Base-by-base conservation (phyloP, 495 filamentous ascomycete species). In the Apodospora peruviana region DNA sequence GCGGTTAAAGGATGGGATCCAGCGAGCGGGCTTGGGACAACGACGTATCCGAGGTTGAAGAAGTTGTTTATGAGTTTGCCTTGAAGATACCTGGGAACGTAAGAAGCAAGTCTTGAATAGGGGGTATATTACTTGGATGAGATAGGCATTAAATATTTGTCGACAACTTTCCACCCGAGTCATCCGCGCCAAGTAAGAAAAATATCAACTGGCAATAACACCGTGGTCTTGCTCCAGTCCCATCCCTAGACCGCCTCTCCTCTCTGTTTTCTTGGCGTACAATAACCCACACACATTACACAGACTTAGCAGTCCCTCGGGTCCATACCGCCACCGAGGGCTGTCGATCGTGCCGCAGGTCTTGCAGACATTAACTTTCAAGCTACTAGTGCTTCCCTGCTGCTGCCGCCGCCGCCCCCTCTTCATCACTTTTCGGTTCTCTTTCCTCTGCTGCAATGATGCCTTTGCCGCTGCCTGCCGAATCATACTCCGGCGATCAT, bases 1-100 rank as follows among this genome's bases (percentile, higher is more conserved):
- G 75, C 76, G 22, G 67, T 68, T 32, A 19, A 53, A 39, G 75
- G 75, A 29, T 78, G 77, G 77, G 77, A 81, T 56, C 75, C 76
- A 1, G 75, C 74, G 0, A 78, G 75, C 22, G 74, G 79, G 9
- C 49, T 80, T 38, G 78, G 76, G 12, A 76, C 77, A 17, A 77
- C 77, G 2, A 75, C 76, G 47, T 82, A 70, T 55, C 60, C 63
- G 2, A 74, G 69, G 53, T 40, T 81, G 64, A 60, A 72, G 64
- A 54, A 67, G 8, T 45, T 74, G 38, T 72, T 70, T 35, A 16
- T 57, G 29, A 27, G n/a, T 4, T 24, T 60, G 24, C 57, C 57
- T 7, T 60, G 32, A 52, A n/a, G n/a, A n/a, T n/a, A n/a, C n/a
- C n/a, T n/a, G n/a, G n/a, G n/a, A n/a, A n/a, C n/a, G n/a, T n/a